These are phyloP conservation scores for Phialocephala sp. DNA, from an alignment of 2,329 filamentous ascomycete genomes.

Conservation along the genomic window DNA sequence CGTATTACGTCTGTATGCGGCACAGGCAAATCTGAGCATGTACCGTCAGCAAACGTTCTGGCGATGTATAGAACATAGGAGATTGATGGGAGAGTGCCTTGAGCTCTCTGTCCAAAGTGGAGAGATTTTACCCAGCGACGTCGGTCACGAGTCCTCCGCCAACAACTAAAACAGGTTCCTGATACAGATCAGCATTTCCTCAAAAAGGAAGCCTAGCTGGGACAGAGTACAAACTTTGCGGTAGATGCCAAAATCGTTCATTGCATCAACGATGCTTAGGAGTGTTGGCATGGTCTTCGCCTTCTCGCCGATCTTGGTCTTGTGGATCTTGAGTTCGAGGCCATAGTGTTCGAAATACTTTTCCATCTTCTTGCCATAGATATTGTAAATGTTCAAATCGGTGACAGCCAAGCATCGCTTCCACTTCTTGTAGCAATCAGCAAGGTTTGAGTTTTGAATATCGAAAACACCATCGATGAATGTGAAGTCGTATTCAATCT, in stretches of 20 bases:
- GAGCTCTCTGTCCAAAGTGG: background rate
- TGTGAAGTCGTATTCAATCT: slow-evolving; percentile 77
- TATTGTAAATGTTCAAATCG: slow-evolving; percentile 72
- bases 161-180: slow-evolving; percentile 70
- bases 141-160: slow-evolving; percentile 75
- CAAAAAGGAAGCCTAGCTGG: background rate
- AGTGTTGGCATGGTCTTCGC: slow-evolving; percentile 75
- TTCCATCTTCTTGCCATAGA: slow-evolving; percentile 71
- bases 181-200: slow-evolving; percentile 19
- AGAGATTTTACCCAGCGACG: slow-evolving; percentile 66
- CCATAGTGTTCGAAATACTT: slow-evolving; percentile 70
- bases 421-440: slow-evolving; percentile 69
- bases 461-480: slow-evolving; percentile 75
- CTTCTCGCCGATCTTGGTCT: slow-evolving; percentile 77
- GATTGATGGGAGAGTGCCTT: slow-evolving; percentile 19
- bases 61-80: no score
- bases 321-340: slow-evolving; percentile 68
- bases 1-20: slow-evolving; percentile 73
- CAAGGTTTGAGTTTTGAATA: slow-evolving; percentile 62
- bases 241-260: slow-evolving; percentile 75
- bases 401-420: slow-evolving; percentile 70
- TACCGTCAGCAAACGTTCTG: slow-evolving; percentile 30
- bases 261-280: slow-evolving; percentile 72
- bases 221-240: slow-evolving; percentile 54
- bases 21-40: slow-evolving; percentile 66